Percentiles rank a stretch among this genome's conserved stretches.
Evolutionary conservation across 257 asterid genomes (phyloP).

Genomic region (Osmanthus fragrans): DNA sequence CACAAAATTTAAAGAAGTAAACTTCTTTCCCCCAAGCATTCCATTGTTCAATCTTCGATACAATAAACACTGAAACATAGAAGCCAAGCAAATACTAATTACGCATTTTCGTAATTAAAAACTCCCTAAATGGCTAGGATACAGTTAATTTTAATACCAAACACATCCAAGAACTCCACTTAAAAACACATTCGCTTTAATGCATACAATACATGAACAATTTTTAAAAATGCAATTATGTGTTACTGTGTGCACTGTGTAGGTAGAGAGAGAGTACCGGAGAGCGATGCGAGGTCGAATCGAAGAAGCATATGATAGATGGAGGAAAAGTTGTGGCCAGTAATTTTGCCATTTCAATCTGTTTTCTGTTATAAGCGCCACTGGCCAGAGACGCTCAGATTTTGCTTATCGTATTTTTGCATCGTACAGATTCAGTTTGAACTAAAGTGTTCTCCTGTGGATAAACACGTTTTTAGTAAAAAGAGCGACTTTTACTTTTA

Average conservation of each 20-base stretch:
- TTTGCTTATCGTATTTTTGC: constrained; percentile 36
- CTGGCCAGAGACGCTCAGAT: constrained; percentile 22
- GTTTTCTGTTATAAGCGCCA: constrained; percentile 21
- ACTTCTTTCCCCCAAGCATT: constrained; percentile 32
- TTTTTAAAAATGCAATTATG: neutral
- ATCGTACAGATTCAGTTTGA: too few relatives aligned
- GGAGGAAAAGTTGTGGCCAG: constrained; percentile 9
- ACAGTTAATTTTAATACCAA: neutral
- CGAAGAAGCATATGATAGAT: constrained; percentile 30
- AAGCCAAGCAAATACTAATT: neutral
- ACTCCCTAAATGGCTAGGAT: neutral
- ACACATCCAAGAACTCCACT: neutral
- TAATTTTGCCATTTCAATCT: constrained; percentile 31
- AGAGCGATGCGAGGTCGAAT: constrained; percentile 30
- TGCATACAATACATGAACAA: constrained; percentile 5
- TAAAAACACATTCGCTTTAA: constrained; percentile 1
- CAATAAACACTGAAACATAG: constrained; percentile 29
- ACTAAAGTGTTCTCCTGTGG: too few relatives aligned
- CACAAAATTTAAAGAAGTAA: constrained; percentile 31
- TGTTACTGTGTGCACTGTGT: neutral
- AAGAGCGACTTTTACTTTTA: too few relatives aligned
- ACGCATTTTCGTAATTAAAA: neutral
- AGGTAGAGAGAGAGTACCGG: constrained; percentile 31
- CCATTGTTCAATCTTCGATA: constrained; percentile 37
- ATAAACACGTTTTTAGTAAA: too few relatives aligned